Evolutionary conservation across 768 basidiomycete genomes (phyloP).

Genomic region (Pisolithus albus): DNA sequence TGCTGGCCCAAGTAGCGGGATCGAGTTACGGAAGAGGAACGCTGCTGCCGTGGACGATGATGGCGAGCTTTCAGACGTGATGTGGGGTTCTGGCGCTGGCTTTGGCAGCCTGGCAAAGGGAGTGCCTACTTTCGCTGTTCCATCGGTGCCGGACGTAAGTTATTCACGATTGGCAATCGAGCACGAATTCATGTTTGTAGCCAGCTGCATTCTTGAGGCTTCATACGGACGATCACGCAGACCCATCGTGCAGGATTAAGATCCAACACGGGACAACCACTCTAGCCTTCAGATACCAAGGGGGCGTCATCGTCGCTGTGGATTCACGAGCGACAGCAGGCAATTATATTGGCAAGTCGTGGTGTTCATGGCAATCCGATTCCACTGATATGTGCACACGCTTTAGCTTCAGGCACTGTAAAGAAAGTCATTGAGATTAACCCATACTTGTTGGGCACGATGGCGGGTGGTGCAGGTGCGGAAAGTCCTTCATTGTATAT

Average conservation of each 20-base stretch:
- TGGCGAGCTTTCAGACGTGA: slow-evolving; percentile 55
- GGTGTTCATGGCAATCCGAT: background rate
- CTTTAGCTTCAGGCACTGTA: slow-evolving; percentile 86
- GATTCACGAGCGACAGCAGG: slow-evolving; percentile 97
- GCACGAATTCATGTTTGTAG: slow-evolving; percentile 35
- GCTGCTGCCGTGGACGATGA: slow-evolving; percentile 49
- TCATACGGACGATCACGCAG: slow-evolving; percentile 93
- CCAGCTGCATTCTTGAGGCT: slow-evolving; percentile 85
- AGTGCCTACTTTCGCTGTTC: slow-evolving; percentile 65
- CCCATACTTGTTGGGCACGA: slow-evolving; percentile 96
- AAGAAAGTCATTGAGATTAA: slow-evolving; percentile 99
- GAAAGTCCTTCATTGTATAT: slow-evolving; percentile 9
- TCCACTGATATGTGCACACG: background rate
- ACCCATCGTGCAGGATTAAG: slow-evolving; percentile 93
- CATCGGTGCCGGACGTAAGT: slow-evolving; percentile 70
- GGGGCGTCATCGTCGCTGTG: slow-evolving; percentile 99
- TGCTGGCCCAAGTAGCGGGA: slow-evolving; percentile 46
- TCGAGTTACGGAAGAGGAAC: slow-evolving; percentile 42
- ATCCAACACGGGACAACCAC: slow-evolving; percentile 99
- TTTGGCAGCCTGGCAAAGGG: slow-evolving; percentile 70
- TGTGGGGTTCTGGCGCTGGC: slow-evolving; percentile 81
- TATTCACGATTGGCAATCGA: slow-evolving; percentile 4
- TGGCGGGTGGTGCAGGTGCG: slow-evolving; percentile 97
- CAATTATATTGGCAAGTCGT: slow-evolving; percentile 80
- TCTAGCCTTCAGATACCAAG: slow-evolving; percentile 91